Base-by-base conservation (phyloP, 768 basidiomycete species). In the Russula vinacea region DNA sequence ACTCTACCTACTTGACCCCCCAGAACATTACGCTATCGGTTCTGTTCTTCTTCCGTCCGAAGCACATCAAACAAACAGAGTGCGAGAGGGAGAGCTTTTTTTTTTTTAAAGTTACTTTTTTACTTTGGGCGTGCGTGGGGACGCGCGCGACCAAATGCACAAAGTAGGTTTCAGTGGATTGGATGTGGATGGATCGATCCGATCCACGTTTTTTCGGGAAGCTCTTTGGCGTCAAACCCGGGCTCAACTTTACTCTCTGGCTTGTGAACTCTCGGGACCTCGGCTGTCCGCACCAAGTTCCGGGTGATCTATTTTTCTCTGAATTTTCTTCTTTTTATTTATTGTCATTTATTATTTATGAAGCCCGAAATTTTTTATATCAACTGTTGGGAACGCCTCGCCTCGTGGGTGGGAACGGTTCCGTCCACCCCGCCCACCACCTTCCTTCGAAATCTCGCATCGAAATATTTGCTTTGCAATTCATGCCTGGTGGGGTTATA, bases 201-300 rank as follows among this genome's bases (percentile, higher is more conserved):
- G 63, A 56, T 39, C 53, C 63, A 59, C 58, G 45, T 59, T 64
- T 51, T 35, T 59, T 64, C 44, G 52, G 45, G 5, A 60, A 55
- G 26, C 13, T 29, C 44, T 42, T 42, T 35, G 35, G 35, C 6
- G 35, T 10, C 35, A 7, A 35, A 49, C n/a, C n/a, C n/a, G 49
- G 55, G 6, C 45, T 35, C 35, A 40, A 40, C 39, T 29, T 58
- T 45, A 33, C 56, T 58, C 47, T 52, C 47, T 52, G 16, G 40
- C 29, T 33, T 22, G 24, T 32, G 22, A 33, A 2, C 29, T 26
- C 37, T 59, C 37, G 63, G 63, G 63, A 24, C 17, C 52, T 64
- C 63, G 63, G 58, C 37, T n/a, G 14, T 24, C n/a, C 16, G 35
- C n/a, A 64, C 63, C 63, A 64, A 64, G n/a, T n/a, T 50, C 63